These are phyloP conservation scores for Penicillium chermesinum DNA, from an alignment of 495 filamentous ascomycete species.

Conservation along the genomic window DNA sequence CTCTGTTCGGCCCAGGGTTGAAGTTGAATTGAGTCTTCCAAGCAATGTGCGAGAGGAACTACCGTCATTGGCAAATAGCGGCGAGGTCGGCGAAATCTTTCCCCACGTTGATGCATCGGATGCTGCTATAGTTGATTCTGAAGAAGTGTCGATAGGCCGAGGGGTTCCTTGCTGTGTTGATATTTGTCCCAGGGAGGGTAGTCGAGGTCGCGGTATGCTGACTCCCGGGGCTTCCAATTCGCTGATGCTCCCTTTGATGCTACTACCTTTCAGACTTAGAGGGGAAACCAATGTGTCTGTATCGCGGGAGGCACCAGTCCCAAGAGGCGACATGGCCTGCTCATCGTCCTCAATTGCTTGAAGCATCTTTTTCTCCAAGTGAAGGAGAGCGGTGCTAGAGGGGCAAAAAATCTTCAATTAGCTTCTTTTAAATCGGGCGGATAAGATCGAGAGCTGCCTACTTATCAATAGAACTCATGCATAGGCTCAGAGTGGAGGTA, in stretches of 20 bases:
- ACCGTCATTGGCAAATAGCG: conserved; percentile 4
- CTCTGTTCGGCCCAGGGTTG: conserved; percentile 1
- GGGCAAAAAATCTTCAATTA: too few relatives aligned
- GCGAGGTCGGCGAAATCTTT: conserved; percentile 3
- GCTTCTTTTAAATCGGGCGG: too few relatives aligned
- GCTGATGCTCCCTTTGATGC: conserved; percentile 3
- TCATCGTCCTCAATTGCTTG: conserved; percentile 25
- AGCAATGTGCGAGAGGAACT: not conserved
- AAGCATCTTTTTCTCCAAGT: conserved; percentile 24
- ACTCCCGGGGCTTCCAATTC: not conserved
- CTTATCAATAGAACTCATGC: conserved; percentile 34
- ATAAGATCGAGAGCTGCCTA: too few relatives aligned
- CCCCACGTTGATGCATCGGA: conserved; percentile 16
- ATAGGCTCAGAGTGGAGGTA: conserved; percentile 32
- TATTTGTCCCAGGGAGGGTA: not conserved
- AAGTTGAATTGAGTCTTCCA: not conserved
- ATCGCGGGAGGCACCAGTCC: conserved; percentile 5
- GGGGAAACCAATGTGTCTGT: conserved; percentile 5
- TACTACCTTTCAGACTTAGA: not conserved
- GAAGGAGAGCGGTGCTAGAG: conserved; percentile 23
- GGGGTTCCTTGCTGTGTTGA: not conserved
- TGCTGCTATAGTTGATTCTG: conserved; percentile 16
- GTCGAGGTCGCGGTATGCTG: not conserved
- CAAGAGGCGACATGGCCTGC: conserved; percentile 1
- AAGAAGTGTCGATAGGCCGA: conserved; percentile 9